These are phyloP conservation scores for Trametes cubensis DNA, from an alignment of 768 basidiomycete species.

Conservation along the genomic window DNA sequence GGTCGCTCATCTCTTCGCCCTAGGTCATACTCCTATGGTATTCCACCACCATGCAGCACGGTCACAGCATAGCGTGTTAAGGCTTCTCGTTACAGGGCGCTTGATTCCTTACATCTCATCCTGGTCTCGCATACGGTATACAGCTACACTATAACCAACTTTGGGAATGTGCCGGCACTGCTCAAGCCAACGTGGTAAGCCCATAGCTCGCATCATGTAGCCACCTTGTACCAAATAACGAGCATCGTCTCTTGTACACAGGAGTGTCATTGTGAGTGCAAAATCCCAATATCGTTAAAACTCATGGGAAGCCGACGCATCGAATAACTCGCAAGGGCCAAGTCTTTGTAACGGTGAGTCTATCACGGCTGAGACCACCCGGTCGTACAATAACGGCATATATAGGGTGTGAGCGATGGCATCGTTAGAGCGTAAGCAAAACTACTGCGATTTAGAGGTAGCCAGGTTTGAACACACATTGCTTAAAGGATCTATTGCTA, in stretches of 20 bases:
- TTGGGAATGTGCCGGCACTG: neutral
- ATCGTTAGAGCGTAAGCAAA: conserved; percentile 1
- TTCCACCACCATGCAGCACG: too few relatives aligned
- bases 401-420: neutral
- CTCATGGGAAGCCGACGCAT: too few relatives aligned
- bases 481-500: neutral
- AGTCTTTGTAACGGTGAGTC: conserved; percentile 1
- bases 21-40: too few relatives aligned
- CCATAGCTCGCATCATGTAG: too few relatives aligned
- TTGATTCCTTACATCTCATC: conserved; percentile 26
- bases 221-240: too few relatives aligned
- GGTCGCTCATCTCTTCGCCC: too few relatives aligned
- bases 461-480: neutral
- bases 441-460: too few relatives aligned
- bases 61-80: too few relatives aligned
- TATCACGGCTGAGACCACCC: neutral
- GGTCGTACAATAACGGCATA: too few relatives aligned
- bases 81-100: conserved; percentile 13
- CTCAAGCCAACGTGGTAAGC: conserved; percentile 17
- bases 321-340: too few relatives aligned
- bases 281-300: neutral
- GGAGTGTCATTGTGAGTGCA: conserved; percentile 16
- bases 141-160: conserved; percentile 15
- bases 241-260: neutral
- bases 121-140: conserved; percentile 26